Evolutionary conservation across 139 green algal species (phyloP), one percentile per base, ranked within the genome.

Genomic region (Tetratostichococcus sp.): DNA sequence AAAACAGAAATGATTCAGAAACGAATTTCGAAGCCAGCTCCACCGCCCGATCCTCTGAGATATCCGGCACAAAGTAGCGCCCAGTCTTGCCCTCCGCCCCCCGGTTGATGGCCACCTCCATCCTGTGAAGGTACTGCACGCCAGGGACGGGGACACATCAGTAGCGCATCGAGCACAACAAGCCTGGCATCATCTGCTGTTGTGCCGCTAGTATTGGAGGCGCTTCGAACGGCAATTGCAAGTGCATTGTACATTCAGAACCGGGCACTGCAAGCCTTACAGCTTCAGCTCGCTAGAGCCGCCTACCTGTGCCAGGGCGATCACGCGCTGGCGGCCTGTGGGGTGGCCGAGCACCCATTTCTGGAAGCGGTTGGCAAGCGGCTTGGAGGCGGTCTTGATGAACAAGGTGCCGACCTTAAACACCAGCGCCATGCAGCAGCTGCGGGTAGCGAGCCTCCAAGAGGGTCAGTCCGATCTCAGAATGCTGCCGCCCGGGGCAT

Each of bases 11-110:
- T 34, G 86, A 85, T 76, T 96, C 91, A 28, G 77, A 86, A 5
- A 83, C 89, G 32, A 95, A 75, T 74, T 93, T 94, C 59, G 82
- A 88, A 1, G 91, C 91, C 70, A 95, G 73, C 72, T 94, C 83
- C 50, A 96, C 31, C 0, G 83, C 84, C 57, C 90, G 90, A 70
- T 97, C 92, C 70, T 97, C 92, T 16, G 86, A 91, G 87, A 97
- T 92, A 42, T 85, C 70, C 5, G 86, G 89, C 34, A 95, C 86
- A 73, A 95, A 94, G 0, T 84, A 84, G 26, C 78, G 84, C 30
- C 88, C 88, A 6, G 80, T 80, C 70, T 86, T 91, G 39, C 92
- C 90, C 73, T 96, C 90, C 4, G 90, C 91, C 17, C 85, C 82
- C 2, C 91, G 83, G 0, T 79, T 88, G 30, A 96, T 89, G 35